phyloP scores from a whole-genome alignment of 352 stramenopile genomes.

The Plasmopara halstedii region DNA sequence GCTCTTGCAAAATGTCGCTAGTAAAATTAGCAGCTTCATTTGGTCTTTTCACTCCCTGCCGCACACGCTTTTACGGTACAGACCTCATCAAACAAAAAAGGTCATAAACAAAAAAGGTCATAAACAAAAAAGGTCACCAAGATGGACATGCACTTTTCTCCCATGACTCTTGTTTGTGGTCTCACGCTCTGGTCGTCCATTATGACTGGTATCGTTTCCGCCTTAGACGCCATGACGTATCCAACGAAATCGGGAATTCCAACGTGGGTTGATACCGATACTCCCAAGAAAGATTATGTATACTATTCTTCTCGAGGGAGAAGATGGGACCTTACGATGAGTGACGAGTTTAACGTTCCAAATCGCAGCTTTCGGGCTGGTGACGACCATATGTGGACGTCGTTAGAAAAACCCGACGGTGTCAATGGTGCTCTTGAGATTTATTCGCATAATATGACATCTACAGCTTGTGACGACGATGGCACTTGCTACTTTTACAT shows the following conservation, averaged over 20 bases:
- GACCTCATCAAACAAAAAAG: no score
- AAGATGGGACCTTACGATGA: slow-evolving; percentile 55
- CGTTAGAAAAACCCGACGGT: slow-evolving; percentile 38
- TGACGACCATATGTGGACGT: slow-evolving; percentile 89
- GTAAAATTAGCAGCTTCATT: no score
- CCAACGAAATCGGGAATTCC: slow-evolving; percentile 36
- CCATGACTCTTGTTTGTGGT: no score
- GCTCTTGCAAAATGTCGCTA: no score
- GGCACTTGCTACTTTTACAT: slow-evolving; percentile 39
- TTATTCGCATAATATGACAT: slow-evolving; percentile 82
- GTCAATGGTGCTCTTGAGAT: slow-evolving; percentile 86
- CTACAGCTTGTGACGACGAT: slow-evolving; percentile 36
- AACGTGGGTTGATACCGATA: slow-evolving; percentile 48
- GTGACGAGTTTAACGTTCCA: slow-evolving; percentile 58
- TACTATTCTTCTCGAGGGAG: slow-evolving; percentile 41
- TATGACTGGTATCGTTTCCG: not conserved
- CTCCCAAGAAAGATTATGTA: slow-evolving; percentile 25
- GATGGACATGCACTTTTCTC: no score
- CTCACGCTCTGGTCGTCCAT: not conserved
- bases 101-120: no score
- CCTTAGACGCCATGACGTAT: slow-evolving; percentile 22
- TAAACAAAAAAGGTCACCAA: no score
- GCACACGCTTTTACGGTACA: no score
- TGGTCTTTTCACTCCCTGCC: no score
- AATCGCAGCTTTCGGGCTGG: slow-evolving; percentile 74